Base-by-base conservation (phyloP, 192 early-diverging fungal species). In the Ambispora gerdemannii region DNA sequence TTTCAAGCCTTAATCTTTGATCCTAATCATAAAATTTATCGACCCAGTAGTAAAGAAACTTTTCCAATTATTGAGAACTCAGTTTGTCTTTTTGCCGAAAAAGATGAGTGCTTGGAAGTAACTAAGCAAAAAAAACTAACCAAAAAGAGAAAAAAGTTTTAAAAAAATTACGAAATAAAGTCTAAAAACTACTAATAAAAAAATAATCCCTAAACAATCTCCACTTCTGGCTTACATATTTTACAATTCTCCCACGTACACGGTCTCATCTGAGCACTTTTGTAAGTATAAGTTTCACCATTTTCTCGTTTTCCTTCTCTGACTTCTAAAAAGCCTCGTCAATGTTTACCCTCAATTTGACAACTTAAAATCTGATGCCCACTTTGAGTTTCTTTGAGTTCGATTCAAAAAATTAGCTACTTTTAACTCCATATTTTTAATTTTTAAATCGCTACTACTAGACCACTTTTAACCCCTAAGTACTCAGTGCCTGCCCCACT, bases 31-130 rank as follows among this genome's bases (percentile, higher is more conserved):
- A 47, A 47, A 47, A 17, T 47, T 47, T 47, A 47, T 17, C 43
- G 43, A 47, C 43, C 43, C 43, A 47, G 43, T 47, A 47, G 43
- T 47, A 47, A 47, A 47, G 43, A 47, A 47, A 47, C 43, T 47
- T 47, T 47, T 47, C 43, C 43, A 47, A 47, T 47, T 47, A 47
- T 47, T 47, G 43, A 47, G 43, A 47, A 47, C 43, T 47, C 43
- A 47, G 43, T 47, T 47, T 47, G 43, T 47, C 43, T 47, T 47
- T 47, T 47, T 47, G 43, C 43, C 43, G 43, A 47, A 47, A 47
- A 47, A 47, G 43, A 47, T 47, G 43, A 47, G 43, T 47, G 43
- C 43, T 47, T 47, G 17, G 43, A 47, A 47, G 43, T 47, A 10
- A 47, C 17, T 17, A 47, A 47, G 8, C 43, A 47, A 47, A 47